These are phyloP conservation scores for Plasmodium vinckei DNA, from an alignment of 169 alveolate species.

Conservation along the genomic window DNA sequence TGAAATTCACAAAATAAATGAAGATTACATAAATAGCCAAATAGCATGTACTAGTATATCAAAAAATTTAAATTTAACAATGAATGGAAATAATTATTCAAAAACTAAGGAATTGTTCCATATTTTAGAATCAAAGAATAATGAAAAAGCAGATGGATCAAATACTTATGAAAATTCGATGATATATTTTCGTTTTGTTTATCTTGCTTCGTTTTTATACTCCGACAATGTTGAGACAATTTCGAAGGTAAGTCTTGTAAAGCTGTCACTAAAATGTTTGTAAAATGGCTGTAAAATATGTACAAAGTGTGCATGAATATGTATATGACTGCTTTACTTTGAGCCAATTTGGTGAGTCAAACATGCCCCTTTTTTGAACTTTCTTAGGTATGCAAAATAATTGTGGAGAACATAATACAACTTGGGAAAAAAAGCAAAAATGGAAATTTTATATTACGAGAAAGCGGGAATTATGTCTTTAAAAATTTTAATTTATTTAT, in stretches of 20 bases:
- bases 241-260: conserved; percentile 23
- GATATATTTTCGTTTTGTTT: conserved; percentile 43
- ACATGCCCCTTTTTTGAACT: not conserved
- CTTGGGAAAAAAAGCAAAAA: conserved; percentile 58
- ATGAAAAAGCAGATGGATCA: conserved; percentile 46
- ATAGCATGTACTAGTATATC: conserved; percentile 47
- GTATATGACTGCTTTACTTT: not conserved
- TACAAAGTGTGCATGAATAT: not conserved
- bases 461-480: conserved; percentile 54
- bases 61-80: conserved; percentile 29
- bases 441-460: conserved; percentile 51
- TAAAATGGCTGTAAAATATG: not conserved
- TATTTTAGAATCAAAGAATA: conserved; percentile 45
- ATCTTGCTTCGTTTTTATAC: conserved; percentile 43
- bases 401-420: conserved; percentile 50
- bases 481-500: conserved; percentile 51
- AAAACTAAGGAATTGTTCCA: conserved; percentile 42
- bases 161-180: conserved; percentile 41
- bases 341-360: not conserved
- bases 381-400: conserved; percentile 32
- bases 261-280: too few relatives aligned
- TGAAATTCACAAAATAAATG: conserved; percentile 32
- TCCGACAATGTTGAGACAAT: conserved; percentile 47
- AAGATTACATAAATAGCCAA: conserved; percentile 38
- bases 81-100: conserved; percentile 41